Percentiles rank a stretch among this genome's conserved stretches.
phyloP scores from a whole-genome alignment of 768 basidiomycete genomes.

The Mycena epipterygia region DNA sequence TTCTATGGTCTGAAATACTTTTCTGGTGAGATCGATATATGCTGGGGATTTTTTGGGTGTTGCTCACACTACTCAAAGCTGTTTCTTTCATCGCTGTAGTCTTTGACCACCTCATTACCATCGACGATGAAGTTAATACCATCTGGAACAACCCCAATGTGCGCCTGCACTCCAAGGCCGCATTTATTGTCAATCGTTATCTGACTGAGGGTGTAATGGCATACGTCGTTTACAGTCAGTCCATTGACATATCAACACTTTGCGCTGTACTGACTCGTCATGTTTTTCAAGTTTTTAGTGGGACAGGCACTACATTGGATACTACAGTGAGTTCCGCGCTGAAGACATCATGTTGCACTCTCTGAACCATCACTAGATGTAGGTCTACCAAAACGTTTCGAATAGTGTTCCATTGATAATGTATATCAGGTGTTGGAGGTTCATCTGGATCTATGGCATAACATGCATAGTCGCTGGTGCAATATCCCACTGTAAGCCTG shows the following conservation, averaged over 20 bases:
- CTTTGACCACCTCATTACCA: not conserved
- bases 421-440: not conserved
- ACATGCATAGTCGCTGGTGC: not conserved
- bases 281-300: not conserved
- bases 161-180: not conserved
- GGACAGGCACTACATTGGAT: not conserved
- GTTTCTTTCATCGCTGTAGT: not conserved
- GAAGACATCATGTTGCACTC: not conserved
- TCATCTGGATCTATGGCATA: not conserved
- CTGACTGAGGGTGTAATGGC: slow-evolving; percentile 1
- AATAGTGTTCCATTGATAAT: not conserved
- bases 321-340: not conserved
- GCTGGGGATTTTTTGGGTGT: not conserved
- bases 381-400: not conserved
- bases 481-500: not conserved
- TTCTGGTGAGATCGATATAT: not conserved
- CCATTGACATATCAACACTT: not conserved
- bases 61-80: not conserved
- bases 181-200: slow-evolving; percentile 9
- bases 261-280: not conserved
- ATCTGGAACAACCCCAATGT: slow-evolving; percentile 11
- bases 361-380: not conserved
- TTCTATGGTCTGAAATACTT: not conserved
- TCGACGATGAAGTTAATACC: not conserved
- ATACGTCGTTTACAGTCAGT: not conserved